Base-by-base conservation (phyloP, 2,329 filamentous ascomycete species). In the Aschersonia sp. region DNA sequence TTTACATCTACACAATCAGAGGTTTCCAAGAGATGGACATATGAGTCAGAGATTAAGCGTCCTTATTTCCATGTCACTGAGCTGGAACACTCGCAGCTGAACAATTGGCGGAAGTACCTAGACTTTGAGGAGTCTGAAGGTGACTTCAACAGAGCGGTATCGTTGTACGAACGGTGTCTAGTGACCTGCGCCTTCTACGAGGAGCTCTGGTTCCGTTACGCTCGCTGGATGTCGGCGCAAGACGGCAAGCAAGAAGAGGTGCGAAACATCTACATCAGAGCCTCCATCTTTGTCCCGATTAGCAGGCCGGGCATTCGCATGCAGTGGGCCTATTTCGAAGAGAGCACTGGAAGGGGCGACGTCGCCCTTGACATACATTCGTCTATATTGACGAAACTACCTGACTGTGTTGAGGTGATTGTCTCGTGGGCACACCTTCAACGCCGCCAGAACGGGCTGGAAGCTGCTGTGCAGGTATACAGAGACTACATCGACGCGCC, bases 161-260 rank as follows among this genome's bases (percentile, higher is more conserved):
- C 92, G 59, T 69, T 98, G 32, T 97, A 98, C 61, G 92, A 98
- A 69, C 82, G 92, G 46, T 97, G 89, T 58, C 67, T 98, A 47
- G 87, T 95, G 38, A 91, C 88, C 0, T 94, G 87, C 58, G 91
- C 92, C 12, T 84, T 94, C 55, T 96, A 98, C 61, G 91, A 97
- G 45, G 91, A 97, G 61, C 94, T 97, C 65, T 98, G 92, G 92
- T 80, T 94, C 58, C 84, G 92, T n/a, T 98, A 95, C 65, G 87
- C 85, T 12, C 76, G 91, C 41, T 98, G 92, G 92, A 94, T 96
- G 85, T 74, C 77, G 50, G 80, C 80, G 0, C 86, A 94, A 60
- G 68, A 78, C 2, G 80, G 74, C 55, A 95, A 94, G 63, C 81
- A 89, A 44, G 87, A 96, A 61, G 89, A 96, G 60, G 83, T 91